phyloP scores from a whole-genome alignment of 805 yeast species.

The Starmera quercuum region DNA sequence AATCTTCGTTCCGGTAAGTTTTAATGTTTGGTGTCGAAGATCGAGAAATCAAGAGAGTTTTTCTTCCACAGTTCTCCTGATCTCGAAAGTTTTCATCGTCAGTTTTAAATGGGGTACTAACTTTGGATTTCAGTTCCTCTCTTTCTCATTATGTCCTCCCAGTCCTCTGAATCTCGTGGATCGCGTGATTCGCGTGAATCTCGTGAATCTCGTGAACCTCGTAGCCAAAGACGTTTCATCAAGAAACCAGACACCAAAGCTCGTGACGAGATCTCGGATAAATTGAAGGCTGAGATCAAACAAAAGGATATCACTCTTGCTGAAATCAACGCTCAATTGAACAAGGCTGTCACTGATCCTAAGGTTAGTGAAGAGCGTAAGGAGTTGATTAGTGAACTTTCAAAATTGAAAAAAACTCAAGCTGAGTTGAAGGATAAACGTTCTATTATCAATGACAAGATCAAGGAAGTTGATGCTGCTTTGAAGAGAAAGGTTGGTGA shows the following conservation, averaged over 20 bases:
- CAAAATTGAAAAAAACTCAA: constrained; percentile 37
- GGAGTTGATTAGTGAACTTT: constrained; percentile 42
- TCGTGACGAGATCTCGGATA: constrained; percentile 50
- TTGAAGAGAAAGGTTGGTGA: constrained; percentile 73
- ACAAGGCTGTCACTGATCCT: constrained; percentile 43
- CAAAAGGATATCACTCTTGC: constrained; percentile 48
- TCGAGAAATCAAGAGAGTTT: no score
- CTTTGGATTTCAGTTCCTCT: no score
- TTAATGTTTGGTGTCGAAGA: no score
- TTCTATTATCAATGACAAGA: constrained; percentile 48
- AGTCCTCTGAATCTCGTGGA: neutral
- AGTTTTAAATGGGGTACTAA: no score
- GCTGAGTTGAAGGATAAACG: constrained; percentile 39
- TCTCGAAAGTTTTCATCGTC: no score
- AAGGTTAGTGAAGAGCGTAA: constrained; percentile 42
- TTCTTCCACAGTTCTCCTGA: no score
- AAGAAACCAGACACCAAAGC: constrained; percentile 69
- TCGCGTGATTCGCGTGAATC: neutral
- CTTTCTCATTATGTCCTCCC: neutral
- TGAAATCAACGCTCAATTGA: constrained; percentile 47
- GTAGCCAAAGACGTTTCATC: constrained; percentile 33
- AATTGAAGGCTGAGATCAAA: constrained; percentile 53
- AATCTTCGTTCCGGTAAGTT: no score
- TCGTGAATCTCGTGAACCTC: constrained; percentile 1
- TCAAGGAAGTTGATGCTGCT: constrained; percentile 59